These are phyloP conservation scores for Clarkia xantiana DNA, from an alignment of 345 rosid genomes.

Conservation along the genomic window DNA sequence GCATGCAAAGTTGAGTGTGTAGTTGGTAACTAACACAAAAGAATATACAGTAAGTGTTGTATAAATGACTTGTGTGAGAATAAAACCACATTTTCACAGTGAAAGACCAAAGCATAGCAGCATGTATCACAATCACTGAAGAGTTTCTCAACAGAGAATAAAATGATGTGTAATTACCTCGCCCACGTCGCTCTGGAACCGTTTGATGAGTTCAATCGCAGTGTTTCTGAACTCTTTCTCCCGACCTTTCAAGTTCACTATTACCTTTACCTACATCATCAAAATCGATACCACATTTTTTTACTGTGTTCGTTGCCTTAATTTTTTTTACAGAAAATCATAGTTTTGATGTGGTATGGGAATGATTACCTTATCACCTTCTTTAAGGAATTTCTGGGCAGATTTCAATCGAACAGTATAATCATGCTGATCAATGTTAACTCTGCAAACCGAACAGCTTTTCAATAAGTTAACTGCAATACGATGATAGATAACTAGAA, in stretches of 20 bases:
- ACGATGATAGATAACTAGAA: not conserved
- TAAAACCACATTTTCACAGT: not conserved
- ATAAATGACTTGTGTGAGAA: too few relatives aligned
- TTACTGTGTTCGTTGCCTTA: not conserved
- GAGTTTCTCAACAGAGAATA: too few relatives aligned
- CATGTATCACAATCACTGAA: not conserved
- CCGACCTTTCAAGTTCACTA: constrained; percentile 84
- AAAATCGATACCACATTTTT: not conserved
- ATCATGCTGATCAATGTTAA: constrained; percentile 91
- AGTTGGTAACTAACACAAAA: too few relatives aligned
- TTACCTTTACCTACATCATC: constrained; percentile 65
- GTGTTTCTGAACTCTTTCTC: constrained; percentile 80
- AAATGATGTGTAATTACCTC: constrained; percentile 32
- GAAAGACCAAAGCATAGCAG: not conserved
- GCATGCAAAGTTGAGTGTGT: too few relatives aligned
- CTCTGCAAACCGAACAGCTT: constrained; percentile 27
- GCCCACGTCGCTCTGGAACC: constrained; percentile 77
- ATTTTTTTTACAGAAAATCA: not conserved
- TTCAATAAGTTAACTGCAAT: constrained; percentile 1
- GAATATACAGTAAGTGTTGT: too few relatives aligned
- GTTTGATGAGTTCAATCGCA: constrained; percentile 73
- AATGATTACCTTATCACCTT: constrained; percentile 70
- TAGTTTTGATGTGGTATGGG: constrained; percentile 1
- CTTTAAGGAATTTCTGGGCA: constrained; percentile 70
- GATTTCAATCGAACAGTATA: constrained; percentile 73